Conservation (phyloP, 176 grass and related monocot species). For the Lolium rigidum region DNA sequence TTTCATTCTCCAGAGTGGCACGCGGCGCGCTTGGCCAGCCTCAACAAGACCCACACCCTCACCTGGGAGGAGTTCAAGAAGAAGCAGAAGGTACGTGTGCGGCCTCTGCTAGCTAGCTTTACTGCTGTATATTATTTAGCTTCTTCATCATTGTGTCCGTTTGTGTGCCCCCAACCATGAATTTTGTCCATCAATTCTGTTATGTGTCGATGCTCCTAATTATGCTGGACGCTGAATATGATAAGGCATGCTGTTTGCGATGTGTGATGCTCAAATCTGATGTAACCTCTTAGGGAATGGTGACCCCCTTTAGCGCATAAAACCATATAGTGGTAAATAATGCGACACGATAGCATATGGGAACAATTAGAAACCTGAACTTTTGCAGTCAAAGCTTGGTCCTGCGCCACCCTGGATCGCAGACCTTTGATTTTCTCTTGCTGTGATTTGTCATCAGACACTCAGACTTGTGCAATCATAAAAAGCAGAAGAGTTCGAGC, state of each 20-base stretch:
- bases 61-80: constrained; percentile 99
- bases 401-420: background rate
- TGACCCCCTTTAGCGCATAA: background rate
- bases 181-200: background rate
- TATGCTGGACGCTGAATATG: background rate
- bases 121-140: background rate
- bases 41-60: constrained; percentile 93
- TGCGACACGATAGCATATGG: background rate
- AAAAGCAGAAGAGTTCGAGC: background rate
- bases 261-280: background rate
- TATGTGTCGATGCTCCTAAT: background rate
- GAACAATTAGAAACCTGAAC: background rate
- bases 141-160: background rate
- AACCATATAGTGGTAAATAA: background rate
- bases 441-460: background rate
- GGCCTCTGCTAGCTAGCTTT: background rate
- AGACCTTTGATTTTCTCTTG: background rate
- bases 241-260: background rate
- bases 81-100: constrained; percentile 87
- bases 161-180: background rate
- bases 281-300: background rate
- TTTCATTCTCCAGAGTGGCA: constrained; percentile 99
- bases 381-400: background rate
- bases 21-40: constrained; percentile 98
- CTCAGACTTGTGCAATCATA: background rate